Percentiles rank a stretch among this genome's conserved stretches.
phyloP scores from a whole-genome alignment of 805 yeast species.

The Huiozyma sinensis region DNA sequence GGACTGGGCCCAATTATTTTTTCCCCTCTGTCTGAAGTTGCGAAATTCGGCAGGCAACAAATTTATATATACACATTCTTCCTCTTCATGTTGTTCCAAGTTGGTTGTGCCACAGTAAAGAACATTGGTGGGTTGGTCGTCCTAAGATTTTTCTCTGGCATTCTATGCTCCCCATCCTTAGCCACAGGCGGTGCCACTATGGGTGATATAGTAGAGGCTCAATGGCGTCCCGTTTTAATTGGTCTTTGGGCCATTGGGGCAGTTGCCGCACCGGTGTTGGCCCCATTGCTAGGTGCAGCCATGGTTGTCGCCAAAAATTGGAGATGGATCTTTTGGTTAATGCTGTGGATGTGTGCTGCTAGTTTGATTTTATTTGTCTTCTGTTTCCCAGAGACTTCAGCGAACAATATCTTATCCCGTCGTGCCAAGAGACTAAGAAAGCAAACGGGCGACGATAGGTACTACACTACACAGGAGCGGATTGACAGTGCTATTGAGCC shows the following conservation, averaged over 20 bases:
- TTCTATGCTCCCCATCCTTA: slow-evolving; percentile 45
- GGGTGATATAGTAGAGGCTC: slow-evolving; percentile 37
- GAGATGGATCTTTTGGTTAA: slow-evolving; percentile 48
- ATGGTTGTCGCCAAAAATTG: slow-evolving; percentile 38
- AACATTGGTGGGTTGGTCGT: slow-evolving; percentile 42
- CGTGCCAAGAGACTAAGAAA: slow-evolving; percentile 37
- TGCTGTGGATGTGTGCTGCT: slow-evolving; percentile 33
- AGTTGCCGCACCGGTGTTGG: slow-evolving; percentile 44
- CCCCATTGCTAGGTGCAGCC: slow-evolving; percentile 48
- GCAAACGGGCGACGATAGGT: slow-evolving; percentile 39
- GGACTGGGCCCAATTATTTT: slow-evolving; percentile 51
- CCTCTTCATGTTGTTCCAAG: slow-evolving; percentile 40
- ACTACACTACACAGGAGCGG: slow-evolving; percentile 32
- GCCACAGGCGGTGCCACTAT: slow-evolving; percentile 51
- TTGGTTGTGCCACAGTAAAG: slow-evolving; percentile 42
- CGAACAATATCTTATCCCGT: slow-evolving; percentile 34
- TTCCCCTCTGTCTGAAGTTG: slow-evolving; percentile 49
- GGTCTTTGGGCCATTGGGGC: slow-evolving; percentile 46
- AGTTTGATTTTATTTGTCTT: slow-evolving; percentile 29
- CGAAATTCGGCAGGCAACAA: slow-evolving; percentile 41
- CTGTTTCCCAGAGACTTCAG: slow-evolving; percentile 41
- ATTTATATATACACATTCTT: slow-evolving; percentile 39
- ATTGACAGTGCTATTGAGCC: slow-evolving; percentile 20
- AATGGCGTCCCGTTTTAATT: slow-evolving; percentile 37
- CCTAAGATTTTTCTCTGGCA: slow-evolving; percentile 42